Conservation (phyloP, 345 rosid genomes). For the Erodium maritimum region DNA sequence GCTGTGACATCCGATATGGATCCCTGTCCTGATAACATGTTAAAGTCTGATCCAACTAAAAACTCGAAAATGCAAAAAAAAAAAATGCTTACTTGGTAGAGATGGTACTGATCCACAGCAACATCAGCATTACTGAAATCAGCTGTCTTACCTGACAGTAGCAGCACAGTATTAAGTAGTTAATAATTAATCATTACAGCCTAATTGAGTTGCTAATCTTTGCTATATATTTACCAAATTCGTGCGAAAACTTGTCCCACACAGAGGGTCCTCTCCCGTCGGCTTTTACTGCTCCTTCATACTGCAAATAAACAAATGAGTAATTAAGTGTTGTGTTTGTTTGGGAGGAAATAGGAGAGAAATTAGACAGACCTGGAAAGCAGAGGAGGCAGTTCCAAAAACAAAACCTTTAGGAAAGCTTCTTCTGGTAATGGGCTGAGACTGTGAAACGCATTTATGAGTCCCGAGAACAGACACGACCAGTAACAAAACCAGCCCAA, state of each 20-base stretch:
- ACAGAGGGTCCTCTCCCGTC: conserved; percentile 74
- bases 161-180: too few species aligned
- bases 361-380: conserved; percentile 40
- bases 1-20: too few species aligned
- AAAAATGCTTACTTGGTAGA: conserved; percentile 49
- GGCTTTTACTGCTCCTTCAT: conserved; percentile 83
- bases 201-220: too few species aligned
- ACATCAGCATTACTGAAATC: conserved; percentile 84
- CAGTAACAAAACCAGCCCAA: conserved; percentile 3
- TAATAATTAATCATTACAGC: too few species aligned
- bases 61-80: too few species aligned
- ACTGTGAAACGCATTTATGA: too few species aligned
- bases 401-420: conserved; percentile 52
- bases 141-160: conserved; percentile 50
- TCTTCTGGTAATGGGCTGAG: conserved; percentile 17
- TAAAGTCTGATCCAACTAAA: too few species aligned
- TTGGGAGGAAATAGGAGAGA: neutral
- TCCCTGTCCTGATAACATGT: too few species aligned
- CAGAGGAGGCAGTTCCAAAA: conserved; percentile 68
- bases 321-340: too few species aligned
- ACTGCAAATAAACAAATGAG: conserved; percentile 21
- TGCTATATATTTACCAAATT: conserved; percentile 49
- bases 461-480: conserved; percentile 11
- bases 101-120: conserved; percentile 82
- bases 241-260: conserved; percentile 84